A percentile compares a stretch with the other conserved stretches of the same genome.
phyloP scores from a whole-genome alignment of 371 early-diverging fungal genomes.

The Apophysomyces sp. region DNA sequence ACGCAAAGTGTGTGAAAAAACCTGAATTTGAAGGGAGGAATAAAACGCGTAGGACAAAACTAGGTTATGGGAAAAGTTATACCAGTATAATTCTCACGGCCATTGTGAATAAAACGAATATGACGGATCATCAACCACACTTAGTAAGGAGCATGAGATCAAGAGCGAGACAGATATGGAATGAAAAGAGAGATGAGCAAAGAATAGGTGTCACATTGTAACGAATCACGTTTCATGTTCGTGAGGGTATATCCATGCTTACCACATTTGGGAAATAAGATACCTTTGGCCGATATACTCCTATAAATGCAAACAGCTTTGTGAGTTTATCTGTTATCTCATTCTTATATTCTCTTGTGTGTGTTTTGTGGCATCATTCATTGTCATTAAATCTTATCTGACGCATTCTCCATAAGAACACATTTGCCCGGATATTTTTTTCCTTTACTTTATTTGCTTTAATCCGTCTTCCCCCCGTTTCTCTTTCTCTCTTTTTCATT shows the following conservation, averaged over 20 bases:
- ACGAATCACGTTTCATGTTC: background rate
- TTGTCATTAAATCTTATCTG: too few species aligned
- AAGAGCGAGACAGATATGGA: background rate
- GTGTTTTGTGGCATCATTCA: background rate
- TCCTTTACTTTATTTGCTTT: background rate
- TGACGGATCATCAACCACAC: background rate
- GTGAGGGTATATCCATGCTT: background rate
- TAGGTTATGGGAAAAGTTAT: background rate
- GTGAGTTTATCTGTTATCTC: background rate
- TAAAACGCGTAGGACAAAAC: background rate
- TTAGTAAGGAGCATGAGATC: background rate
- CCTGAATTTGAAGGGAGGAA: background rate
- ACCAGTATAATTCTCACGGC: background rate
- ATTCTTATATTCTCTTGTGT: background rate
- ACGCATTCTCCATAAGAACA: too few species aligned
- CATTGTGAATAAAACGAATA: background rate
- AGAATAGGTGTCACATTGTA: background rate
- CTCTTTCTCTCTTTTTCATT: background rate
- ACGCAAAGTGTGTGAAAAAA: background rate
- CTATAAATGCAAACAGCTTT: background rate
- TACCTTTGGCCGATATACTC: background rate
- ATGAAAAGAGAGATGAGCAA: background rate
- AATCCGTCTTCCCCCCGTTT: background rate
- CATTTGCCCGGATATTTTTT: background rate
- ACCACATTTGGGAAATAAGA: background rate